Conservation (phyloP, 140 eudicot genomes). For the Flaveria floridana region DNA sequence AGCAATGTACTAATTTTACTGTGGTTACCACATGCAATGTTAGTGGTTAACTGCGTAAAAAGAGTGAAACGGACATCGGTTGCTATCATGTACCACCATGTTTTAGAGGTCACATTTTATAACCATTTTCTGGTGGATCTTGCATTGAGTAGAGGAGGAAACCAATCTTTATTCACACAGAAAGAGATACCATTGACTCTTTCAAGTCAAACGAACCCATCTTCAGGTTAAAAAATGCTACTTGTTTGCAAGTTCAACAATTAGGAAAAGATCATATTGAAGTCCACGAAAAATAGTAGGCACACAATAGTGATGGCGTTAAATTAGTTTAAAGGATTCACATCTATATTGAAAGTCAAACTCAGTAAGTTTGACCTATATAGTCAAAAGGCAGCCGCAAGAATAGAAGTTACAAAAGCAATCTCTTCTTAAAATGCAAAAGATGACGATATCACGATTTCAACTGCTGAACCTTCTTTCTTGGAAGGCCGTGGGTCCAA, state of each 20-base stretch:
- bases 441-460: neutral
- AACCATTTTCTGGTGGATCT: neutral
- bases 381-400: neutral
- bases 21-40: neutral
- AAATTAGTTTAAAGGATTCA: neutral
- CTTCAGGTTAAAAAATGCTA: neutral
- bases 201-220: neutral
- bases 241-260: neutral
- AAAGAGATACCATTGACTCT: neutral
- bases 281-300: neutral
- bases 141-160: neutral
- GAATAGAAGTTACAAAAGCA: neutral
- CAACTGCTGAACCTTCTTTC: no score
- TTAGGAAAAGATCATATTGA: neutral
- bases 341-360: slow-evolving; percentile 8
- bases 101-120: neutral
- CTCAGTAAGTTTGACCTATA: slow-evolving; percentile 1
- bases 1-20: neutral
- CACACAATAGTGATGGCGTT: neutral
- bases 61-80: slow-evolving; percentile 1
- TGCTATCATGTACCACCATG: neutral
- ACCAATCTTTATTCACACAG: neutral
- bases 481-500: no score
- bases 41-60: neutral
- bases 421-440: slow-evolving; percentile 2